Base-by-base conservation (phyloP, 306 rosid genomes). In the Hippophae tibetana region DNA sequence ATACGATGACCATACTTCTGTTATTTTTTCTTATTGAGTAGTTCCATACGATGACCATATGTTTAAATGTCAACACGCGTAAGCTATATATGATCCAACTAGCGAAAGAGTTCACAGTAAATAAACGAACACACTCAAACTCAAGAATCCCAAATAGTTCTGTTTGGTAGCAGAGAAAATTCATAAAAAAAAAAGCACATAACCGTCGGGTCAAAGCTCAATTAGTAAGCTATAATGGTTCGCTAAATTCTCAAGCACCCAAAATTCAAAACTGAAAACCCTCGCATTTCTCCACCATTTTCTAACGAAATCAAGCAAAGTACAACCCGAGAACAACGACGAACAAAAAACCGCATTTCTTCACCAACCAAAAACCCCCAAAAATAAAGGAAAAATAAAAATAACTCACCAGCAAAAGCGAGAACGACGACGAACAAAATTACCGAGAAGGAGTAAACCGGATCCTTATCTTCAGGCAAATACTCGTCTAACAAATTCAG, bases 381-480 rank as follows among this genome's bases (percentile, higher is more conserved):
- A 5, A 26, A 9, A 6, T 27, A 7, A 7, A 72, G 5, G 49
- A 64, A 7, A 42, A 38, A 23, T 13, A 5, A 47, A 40, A 61
- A 56, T 50, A 63, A 47, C 64, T 26, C 60, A 89, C 98, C 98
- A 64, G 85, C 70, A 62, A 85, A 80, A 50, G 89, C 90, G 52
- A 90, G 42, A 41, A 81, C 47, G 13, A 66, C 70, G 77, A 86
- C 90, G 59, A 74, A 55, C 58, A 80, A 64, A 13, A 92, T 79
- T 57, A 85, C 86, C 10, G 82, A 75, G 89, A 80, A 87, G 3
- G 78, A 79, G 55, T 90, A 89, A 47, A 92, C 63, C 1, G 98
- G 96, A 18, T 92, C 89, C 76, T 92, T 92, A 63, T 92, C 98
- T 62, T 87, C 98, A 3, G 98, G 95, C 73, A 92, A 68, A 63